Evolutionary conservation across 441 rosid genomes (phyloP).

Genomic region (Jatropha multifida): DNA sequence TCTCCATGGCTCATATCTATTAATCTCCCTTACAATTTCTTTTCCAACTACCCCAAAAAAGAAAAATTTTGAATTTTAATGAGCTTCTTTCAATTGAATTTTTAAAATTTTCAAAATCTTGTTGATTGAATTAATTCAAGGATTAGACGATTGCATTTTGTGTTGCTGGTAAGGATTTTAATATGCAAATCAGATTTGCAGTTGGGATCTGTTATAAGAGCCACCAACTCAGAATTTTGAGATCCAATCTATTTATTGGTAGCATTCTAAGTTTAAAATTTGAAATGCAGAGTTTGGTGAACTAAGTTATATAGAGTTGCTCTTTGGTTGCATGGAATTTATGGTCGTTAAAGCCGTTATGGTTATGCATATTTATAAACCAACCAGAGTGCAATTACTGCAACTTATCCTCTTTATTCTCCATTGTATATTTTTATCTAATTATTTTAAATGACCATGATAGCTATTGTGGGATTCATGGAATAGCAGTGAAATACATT

Average conservation of each 20-base stretch:
- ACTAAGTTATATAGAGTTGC: neutral
- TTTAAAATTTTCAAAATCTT: too few relatives aligned
- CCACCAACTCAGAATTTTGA: constrained; percentile 23
- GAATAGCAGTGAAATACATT: neutral
- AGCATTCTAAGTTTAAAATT: neutral
- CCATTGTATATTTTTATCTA: too few relatives aligned
- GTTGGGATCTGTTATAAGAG: constrained; percentile 14
- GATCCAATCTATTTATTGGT: neutral
- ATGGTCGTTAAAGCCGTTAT: neutral
- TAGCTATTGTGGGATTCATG: too few relatives aligned
- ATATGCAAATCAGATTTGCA: neutral
- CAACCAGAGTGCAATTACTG: neutral
- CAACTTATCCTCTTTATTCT: neutral
- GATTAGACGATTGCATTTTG: too few relatives aligned
- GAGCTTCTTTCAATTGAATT: too few relatives aligned
- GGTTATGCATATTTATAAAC: neutral
- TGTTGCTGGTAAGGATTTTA: neutral
- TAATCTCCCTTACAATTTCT: neutral
- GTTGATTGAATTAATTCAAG: too few relatives aligned
- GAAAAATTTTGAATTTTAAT: neutral
- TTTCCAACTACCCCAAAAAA: neutral
- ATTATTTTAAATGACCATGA: neutral
- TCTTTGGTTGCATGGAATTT: neutral
- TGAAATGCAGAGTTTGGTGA: constrained; percentile 21
- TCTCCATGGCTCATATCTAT: neutral